Evolutionary conservation across 2,329 filamentous ascomycete genomes (phyloP), one percentile per base, ranked within the genome.

Genomic region (Calonectria honghensis): DNA sequence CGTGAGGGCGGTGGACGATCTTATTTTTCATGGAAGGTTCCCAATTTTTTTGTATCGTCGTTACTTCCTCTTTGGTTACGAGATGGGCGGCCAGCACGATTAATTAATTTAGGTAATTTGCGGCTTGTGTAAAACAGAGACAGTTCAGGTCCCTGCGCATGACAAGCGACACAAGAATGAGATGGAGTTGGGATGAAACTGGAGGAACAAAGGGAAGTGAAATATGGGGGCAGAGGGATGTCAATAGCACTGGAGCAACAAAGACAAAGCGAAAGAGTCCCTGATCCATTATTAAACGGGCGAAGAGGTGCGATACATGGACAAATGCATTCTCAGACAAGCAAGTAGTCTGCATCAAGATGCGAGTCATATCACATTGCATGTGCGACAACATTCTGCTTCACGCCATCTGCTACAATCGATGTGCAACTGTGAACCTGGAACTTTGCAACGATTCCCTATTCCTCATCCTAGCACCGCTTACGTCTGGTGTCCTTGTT

Each of bases 321-420:
- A 57, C 20, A 48, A n/a, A 35, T 35, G 52, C 29, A 24, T n/a
- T 29, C n/a, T 61, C n/a, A 37, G 24, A 32, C 35, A 24, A 61
- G 35, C 35, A 61, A 27, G 35, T 39, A 61, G 37, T 39, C 6
- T n/a, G 39, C 37, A 24, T 63, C 32, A 9, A 29, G 37, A 24
- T 63, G 57, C 57, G 37, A 63, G 57, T 63, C 57, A 63, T 63
- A 39, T 63, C 24, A 24, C 57, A 61, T 27, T 57, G 52, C 57
- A 41, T 63, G 16, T 65, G 61, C 20, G 39, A 27, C 61, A 48
- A 45, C 39, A 39, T 37, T 37, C 31, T 16, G 4, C 39, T 65
- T 45, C 61, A 61, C 57, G 35, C 57, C 57, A 61, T 61, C 35
- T 61, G 11, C 4, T 61, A 16, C 35, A 61, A 35, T 31, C 35